Evolutionary conservation across 495 filamentous ascomycete genomes (phyloP), one percentile per base, ranked within the genome.

Genomic region (Oidiodendron maius): DNA sequence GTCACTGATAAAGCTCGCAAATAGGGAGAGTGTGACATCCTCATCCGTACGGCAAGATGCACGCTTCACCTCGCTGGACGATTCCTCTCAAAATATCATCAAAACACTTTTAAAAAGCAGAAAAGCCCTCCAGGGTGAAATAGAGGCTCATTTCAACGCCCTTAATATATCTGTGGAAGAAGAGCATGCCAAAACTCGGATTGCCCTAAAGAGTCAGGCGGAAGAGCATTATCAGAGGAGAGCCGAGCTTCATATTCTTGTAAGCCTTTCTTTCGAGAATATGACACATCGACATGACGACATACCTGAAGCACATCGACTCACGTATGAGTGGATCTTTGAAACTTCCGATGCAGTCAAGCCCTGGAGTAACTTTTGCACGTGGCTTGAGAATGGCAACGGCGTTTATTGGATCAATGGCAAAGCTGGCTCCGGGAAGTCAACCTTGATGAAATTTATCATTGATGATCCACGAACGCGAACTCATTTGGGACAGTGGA

Each of bases 381-480:
- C 46, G 13, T 61, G 55, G 58, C 56, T 57, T 23, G 17, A 28
- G 16, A 20, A 20, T 40, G 40, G 46, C 3, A 41, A 39, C 0
- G 36, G 46, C 34, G 30, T 63, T 1, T 64, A 63, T 36, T 68
- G 66, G 64, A 35, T 69, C 8, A 58, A 56, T 0, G 68, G 68
- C 0, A 66, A 67, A 38, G 51, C 64, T 1, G 68, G 65, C 2
- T 63, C 55, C n/a, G n/a, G n/a, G n/a, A n/a, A n/a, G n/a, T n/a
- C n/a, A n/a, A n/a, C n/a, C n/a, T n/a, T n/a, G n/a, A 1, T 63
- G 65, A 0, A 70, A 70, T 45, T 67, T 64, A 5, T 66, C 64
- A 3, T 50, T 70, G 3, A 69, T 65, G 64, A 65, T 23, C 35
- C 0, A 23, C 30, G 3, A 61, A 53, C 3, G 16, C 3, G 8